phyloP scores from a whole-genome alignment of 2,329 filamentous ascomycete genomes.

The Sporothrix humicola region DNA sequence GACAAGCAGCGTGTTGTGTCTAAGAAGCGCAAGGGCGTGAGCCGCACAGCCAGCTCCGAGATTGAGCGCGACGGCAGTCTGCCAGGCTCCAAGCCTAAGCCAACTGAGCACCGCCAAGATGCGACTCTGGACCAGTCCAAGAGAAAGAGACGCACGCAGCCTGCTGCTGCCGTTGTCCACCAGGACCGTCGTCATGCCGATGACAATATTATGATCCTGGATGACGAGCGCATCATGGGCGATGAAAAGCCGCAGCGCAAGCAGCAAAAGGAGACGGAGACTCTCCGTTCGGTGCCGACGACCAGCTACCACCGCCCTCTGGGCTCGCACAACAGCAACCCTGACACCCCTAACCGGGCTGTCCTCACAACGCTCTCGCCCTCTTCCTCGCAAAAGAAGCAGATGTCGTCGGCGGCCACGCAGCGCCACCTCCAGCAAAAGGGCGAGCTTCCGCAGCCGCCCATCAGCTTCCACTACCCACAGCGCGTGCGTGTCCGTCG shows the following conservation, averaged over 20 bases:
- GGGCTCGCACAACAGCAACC: slow-evolving; percentile 2
- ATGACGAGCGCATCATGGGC: not conserved
- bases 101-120: not conserved
- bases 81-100: not conserved
- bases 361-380: not conserved
- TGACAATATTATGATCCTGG: not conserved
- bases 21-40: slow-evolving; percentile 28
- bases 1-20: slow-evolving; percentile 1
- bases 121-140: not conserved
- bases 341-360: not conserved
- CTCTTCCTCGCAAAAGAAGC: slow-evolving; percentile 13
- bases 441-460: slow-evolving; percentile 28
- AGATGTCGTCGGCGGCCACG: not conserved
- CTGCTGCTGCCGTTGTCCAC: slow-evolving; percentile 32
- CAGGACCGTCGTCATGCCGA: slow-evolving; percentile 12
- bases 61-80: not conserved
- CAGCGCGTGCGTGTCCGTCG: slow-evolving; percentile 39
- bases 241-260: not conserved
- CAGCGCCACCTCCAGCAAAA: not conserved
- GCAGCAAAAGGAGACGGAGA: not conserved
- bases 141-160: slow-evolving; percentile 27
- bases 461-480: slow-evolving; percentile 44
- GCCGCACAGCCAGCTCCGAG: not conserved
- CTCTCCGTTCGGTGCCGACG: not conserved
- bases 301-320: slow-evolving; percentile 25